Evolutionary conservation across 2,329 filamentous ascomycete species (phyloP).

Genomic region (Mollisia scopiformis): DNA sequence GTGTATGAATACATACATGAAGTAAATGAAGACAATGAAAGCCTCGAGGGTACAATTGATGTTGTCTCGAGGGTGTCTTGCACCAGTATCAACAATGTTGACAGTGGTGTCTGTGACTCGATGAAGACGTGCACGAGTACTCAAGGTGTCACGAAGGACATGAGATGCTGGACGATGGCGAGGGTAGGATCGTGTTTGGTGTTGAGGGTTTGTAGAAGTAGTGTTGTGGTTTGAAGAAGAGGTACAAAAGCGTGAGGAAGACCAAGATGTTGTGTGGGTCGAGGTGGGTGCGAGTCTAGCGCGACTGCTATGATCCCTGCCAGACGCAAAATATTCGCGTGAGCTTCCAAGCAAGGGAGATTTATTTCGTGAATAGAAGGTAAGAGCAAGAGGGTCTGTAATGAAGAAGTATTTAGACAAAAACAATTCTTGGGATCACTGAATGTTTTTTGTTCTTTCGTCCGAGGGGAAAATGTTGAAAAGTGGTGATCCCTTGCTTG

Average conservation of each 20-base stretch:
- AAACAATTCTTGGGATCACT: neutral
- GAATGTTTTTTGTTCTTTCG: neutral
- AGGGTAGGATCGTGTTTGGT: conserved; percentile 28
- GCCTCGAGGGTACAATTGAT: conserved; percentile 18
- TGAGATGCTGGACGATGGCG: conserved; percentile 16
- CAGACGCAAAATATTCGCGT: conserved; percentile 1
- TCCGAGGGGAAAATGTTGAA: too few species aligned
- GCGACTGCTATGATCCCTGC: conserved; percentile 3
- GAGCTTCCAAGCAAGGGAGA: conserved; percentile 5
- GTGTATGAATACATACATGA: conserved; percentile 29
- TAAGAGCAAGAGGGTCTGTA: neutral
- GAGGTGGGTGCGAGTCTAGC: conserved; percentile 8
- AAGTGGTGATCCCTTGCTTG: neutral
- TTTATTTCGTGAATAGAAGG: neutral
- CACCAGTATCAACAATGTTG: conserved; percentile 32
- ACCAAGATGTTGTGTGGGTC: neutral
- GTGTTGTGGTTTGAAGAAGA: conserved; percentile 14
- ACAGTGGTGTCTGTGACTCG: conserved; percentile 9
- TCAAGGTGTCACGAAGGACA: conserved; percentile 24
- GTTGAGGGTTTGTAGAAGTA: conserved; percentile 19
- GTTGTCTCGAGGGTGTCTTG: conserved; percentile 9
- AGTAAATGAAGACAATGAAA: conserved; percentile 10
- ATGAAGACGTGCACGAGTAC: conserved; percentile 14
- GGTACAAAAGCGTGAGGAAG: conserved; percentile 7
- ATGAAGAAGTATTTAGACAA: neutral